Evolutionary conservation across 208 protist genomes (phyloP), one percentile per base, ranked within the genome.

Genomic region (Strigomonas galati): DNA sequence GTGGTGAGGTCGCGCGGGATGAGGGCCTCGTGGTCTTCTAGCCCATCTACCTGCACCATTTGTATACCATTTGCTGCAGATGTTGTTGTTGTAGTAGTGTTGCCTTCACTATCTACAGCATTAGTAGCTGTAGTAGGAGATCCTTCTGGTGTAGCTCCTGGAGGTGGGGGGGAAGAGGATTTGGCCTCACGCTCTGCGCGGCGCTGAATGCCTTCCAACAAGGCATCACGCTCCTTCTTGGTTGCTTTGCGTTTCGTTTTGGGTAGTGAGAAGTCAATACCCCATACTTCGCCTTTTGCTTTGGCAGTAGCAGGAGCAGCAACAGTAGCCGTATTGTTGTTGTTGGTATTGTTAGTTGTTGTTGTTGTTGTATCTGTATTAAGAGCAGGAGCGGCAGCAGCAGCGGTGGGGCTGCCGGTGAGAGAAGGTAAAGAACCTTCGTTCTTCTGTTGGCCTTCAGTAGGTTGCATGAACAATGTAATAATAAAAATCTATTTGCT

Each of bases 1-100:
- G 81, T 91, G 12, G 77, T 67, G 19, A 95, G 76, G 59, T 84
- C 59, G 3, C n/a, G 62, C n/a, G 90, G 90, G 24, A 95, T 77
- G 14, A 89, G 57, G n/a, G 61, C 71, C 17, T 62, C 74, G n/a
- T 66, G 35, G 52, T 93, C 79, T 1, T 58, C 72, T 32, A 85
- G 63, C 28, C 67, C 76, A 57, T 92, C 82, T 2, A 89, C 69
- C 19, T 59, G 56, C 17, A 93, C 76, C 40, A 87, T 60, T 19
- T 56, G 57, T 19, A 83, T 64, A 2, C 53, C 31, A 43, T 57
- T 21, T 62, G 75, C 53, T 62, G 44, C 40, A 53, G 57, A 24
- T 21, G 44, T 54, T 19, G 15, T 37, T 21, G 65, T n/a, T 26
- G 61, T 35, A 17, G 60, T 66, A 19, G 37, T 46, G 65, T 87